Base-by-base conservation (phyloP, 163 green algal species). In the Prototheca wickerhamii region DNA sequence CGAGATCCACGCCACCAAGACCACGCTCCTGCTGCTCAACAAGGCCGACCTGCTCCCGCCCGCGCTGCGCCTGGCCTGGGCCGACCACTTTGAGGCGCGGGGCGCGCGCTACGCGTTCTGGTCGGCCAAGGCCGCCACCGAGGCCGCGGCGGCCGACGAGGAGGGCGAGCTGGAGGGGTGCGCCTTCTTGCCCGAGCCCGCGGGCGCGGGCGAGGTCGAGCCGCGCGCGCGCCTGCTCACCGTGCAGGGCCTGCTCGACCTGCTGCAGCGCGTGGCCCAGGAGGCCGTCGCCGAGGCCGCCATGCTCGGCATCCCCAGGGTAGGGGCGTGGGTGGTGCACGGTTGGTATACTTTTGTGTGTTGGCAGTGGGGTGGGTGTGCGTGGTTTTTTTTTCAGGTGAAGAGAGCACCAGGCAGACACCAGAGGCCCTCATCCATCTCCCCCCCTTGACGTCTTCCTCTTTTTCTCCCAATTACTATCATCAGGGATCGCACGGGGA, bases 1-100 rank as follows among this genome's bases (percentile, higher is more conserved):
- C 4, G 80, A 89, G 46, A 25, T 83, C 26, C 64, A 82, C 58
- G 60, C 75, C 53, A 73, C 61, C 64, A 91, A 92, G 84, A 37
- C 26, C 25, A 86, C 72, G 15, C 58, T 95, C 52, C 60, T 97
- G 56, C 76, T 96, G 43, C 80, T 97, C 28, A 97, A 97, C 82
- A 96, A 97, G 74, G 87, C 90, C 3, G 93, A 98, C 81, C 82
- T 98, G 64, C 77, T 99, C 65, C 83, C 89, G 2, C 57, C 63
- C 31, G 61, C 70, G 44, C 68, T 91, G 43, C 77, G 84, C 40
- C 30, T 12, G 1, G 73, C 70, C 30, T 82, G 69, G 76, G 88
- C 89, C 0, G 79, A 87, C 66, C 89, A 94, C 68, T 89, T 98
- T 55, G 82, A 93, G 57, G 23, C 28, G 1, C 34, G 50, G 15